Base-by-base conservation (phyloP, 2,329 filamentous ascomycete species). In the Aphanocladium album region DNA sequence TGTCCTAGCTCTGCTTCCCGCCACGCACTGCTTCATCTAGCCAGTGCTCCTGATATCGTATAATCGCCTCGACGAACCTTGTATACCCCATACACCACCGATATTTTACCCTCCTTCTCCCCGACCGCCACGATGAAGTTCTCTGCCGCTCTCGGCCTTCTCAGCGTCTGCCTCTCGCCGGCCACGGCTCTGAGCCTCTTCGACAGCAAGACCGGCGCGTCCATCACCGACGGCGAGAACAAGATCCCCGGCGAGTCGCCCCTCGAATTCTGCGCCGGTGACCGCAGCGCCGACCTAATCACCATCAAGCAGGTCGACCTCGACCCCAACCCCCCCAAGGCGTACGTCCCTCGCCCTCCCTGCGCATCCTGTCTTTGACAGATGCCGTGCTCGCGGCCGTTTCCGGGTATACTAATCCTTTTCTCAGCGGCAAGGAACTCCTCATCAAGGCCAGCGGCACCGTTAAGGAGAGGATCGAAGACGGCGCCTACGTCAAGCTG, bases 191-290 rank as follows among this genome's bases (percentile, higher is more conserved):
- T 72, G 60, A 84, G 78, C 68, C 74, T 77, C 71, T 70, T 72
- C 66, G 70, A 68, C 66, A 67, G 68, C 63, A 66, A 69, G 50
- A 64, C 69, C 56, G 67, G 66, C 61, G 72, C 71, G 64, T 72
- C 75, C 62, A 80, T 77, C 64, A 74, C 72, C 70, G 78, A 79
- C 61, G 78, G 79, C 27, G 76, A 83, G 50, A 79, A 83, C 73
- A 83, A 87, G 65, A 89, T 97, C 17, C 88, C 90, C 1, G 93
- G 95, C 73, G 80, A 93, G 55, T 96, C 93, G 71, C 93, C 95
- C 33, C 82, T 99, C 62, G 79, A 86, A 70, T 90, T 89, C 77
- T 99, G 95, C 73, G 69, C 74, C 66, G 77, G 79, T 62, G 82
- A 90, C 64, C 89, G 90, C 61, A 75, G 76, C 53, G 74, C 85